A percentile compares a stretch with the other conserved stretches of the same genome.
Conservation (phyloP, 208 protist species). For the Trypanosoma grayi region DNA sequence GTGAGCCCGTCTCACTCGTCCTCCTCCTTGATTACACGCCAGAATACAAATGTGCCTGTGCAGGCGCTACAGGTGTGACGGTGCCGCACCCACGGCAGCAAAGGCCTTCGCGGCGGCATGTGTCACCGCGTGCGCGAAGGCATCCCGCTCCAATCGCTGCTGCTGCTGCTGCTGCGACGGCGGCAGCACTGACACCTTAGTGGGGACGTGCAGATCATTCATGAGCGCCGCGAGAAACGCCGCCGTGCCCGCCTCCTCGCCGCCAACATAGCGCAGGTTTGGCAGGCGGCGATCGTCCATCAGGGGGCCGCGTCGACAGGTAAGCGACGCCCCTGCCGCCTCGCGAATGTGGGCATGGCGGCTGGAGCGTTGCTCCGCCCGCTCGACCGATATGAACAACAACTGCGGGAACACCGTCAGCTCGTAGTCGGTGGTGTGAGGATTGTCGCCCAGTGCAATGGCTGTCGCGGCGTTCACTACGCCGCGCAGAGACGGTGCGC, state of each 20-base stretch:
- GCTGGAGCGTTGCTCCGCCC: conserved; percentile 49
- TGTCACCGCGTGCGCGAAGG: conserved; percentile 30
- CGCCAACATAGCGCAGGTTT: conserved; percentile 73
- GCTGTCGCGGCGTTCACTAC: conserved; percentile 34
- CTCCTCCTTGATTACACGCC: neutral
- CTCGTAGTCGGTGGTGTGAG: conserved; percentile 78
- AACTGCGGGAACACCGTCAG: conserved; percentile 75
- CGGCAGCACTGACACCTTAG: neutral
- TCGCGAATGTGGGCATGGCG: conserved; percentile 59
- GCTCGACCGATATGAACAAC: conserved; percentile 76
- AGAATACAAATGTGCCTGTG: too few relatives aligned
- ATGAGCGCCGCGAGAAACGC: conserved; percentile 55
- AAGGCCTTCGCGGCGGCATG: conserved; percentile 17
- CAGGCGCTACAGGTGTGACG: neutral
- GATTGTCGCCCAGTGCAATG: conserved; percentile 81
- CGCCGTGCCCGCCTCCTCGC: conserved; percentile 71
- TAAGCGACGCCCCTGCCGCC: too few relatives aligned
- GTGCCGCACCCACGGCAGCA: neutral
- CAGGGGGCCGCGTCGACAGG: conserved; percentile 44
- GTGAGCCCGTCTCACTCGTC: neutral
- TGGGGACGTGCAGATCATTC: conserved; percentile 30
- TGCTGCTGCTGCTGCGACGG: neutral
- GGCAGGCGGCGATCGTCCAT: conserved; percentile 76
- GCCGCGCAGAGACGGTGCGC: conserved; percentile 31
- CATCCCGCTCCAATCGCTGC: neutral